A percentile compares a stretch with the other conserved stretches of the same genome.
phyloP scores from a whole-genome alignment of 352 stramenopile genomes.

The Blastocystis sp. region DNA sequence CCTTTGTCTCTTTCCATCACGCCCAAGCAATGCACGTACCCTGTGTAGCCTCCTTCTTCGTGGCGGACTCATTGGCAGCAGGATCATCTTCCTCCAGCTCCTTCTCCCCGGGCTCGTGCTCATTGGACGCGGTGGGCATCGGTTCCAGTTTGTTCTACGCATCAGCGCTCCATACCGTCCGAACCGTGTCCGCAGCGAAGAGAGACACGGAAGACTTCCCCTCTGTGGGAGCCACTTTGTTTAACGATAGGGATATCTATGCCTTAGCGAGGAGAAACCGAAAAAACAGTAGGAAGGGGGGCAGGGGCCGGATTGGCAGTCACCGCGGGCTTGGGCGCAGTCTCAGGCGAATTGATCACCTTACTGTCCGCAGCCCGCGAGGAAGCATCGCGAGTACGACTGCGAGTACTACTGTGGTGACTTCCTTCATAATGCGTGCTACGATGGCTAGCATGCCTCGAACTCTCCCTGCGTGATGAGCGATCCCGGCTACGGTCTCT shows the following conservation, averaged over 20 bases:
- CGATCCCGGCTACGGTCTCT: slow-evolving; percentile 27
- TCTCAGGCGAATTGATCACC: slow-evolving; percentile 1
- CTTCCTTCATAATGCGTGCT: slow-evolving; percentile 34
- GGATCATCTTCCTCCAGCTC: neutral
- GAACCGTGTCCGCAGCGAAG: slow-evolving; percentile 2
- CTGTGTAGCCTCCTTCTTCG: neutral
- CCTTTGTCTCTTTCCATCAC: neutral
- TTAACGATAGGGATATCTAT: slow-evolving; percentile 59
- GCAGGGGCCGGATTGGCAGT: neutral
- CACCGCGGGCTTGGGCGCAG: neutral
- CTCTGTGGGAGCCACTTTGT: neutral
- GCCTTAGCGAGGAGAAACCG: neutral
- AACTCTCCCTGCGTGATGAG: slow-evolving; percentile 23
- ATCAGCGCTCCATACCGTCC: neutral
- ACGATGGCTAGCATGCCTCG: slow-evolving; percentile 49
- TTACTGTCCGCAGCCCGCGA: neutral
- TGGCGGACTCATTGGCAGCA: neutral
- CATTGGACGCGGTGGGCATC: neutral
- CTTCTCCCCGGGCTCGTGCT: neutral
- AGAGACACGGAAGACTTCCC: slow-evolving; percentile 49
- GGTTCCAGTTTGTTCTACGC: neutral
- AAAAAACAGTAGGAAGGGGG: slow-evolving; percentile 3
- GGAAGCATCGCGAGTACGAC: neutral
- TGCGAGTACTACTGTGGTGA: slow-evolving; percentile 12
- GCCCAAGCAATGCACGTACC: neutral